Conservation (phyloP, 805 yeast genomes). For the Hanseniaspora taiwanica region DNA sequence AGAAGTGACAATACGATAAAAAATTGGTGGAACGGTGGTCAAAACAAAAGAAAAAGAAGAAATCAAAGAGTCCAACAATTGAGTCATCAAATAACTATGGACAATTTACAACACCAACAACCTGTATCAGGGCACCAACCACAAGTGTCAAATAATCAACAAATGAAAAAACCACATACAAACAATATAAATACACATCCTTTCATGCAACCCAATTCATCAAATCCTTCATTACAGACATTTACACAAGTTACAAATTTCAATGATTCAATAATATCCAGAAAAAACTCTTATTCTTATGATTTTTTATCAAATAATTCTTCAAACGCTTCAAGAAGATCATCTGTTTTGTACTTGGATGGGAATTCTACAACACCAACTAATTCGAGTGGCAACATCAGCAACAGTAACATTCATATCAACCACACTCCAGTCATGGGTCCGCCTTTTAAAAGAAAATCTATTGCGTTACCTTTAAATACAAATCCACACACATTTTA, state of each 20-base stretch:
- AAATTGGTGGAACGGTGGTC: constrained; percentile 96
- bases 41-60: constrained; percentile 51
- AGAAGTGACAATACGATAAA: constrained; percentile 47
- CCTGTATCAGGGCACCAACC: constrained; percentile 3
- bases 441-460: neutral
- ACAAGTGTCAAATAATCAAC: constrained; percentile 3
- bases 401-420: neutral
- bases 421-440: neutral
- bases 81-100: no score
- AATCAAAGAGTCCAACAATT: neutral
- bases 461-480: neutral
- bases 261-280: neutral
- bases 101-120: constrained; percentile 4
- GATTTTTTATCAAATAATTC: neutral
- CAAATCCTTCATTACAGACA: neutral
- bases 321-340: neutral
- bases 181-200: no score
- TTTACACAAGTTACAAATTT: neutral
- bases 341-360: neutral
- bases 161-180: no score
- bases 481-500: neutral
- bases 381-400: neutral
- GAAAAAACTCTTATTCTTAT: neutral
- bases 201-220: no score
- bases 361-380: neutral